Evolutionary conservation across 1,139 yeast genomes (phyloP).

Genomic region (Scheffersomyces illinoinensis): DNA sequence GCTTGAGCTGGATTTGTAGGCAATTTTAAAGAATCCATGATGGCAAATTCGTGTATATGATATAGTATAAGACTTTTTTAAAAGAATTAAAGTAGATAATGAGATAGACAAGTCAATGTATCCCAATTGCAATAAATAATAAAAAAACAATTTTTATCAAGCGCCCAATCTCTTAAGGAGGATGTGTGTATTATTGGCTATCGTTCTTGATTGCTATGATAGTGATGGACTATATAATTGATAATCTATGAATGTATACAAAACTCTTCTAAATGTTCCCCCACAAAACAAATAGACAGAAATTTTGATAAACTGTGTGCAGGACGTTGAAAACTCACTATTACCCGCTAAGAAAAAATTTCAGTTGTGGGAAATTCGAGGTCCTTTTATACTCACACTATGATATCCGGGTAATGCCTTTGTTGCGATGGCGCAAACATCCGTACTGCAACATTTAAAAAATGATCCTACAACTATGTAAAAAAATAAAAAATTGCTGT

Average conservation of each 20-base stretch:
- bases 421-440: background rate
- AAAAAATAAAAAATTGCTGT: background rate
- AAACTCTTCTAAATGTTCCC: background rate
- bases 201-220: background rate
- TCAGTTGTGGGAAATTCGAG: constrained; percentile 14
- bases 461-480: background rate
- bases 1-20: constrained; percentile 86
- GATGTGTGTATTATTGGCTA: background rate
- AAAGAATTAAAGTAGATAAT: constrained; percentile 7
- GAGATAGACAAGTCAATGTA: constrained; percentile 48
- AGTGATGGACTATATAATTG: background rate
- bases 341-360: background rate
- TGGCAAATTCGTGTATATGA: constrained; percentile 7
- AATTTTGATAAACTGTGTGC: background rate
- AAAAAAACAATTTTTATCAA: background rate
- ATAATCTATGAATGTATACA: background rate
- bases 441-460: background rate
- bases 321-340: background rate
- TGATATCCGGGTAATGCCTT: constrained; percentile 29
- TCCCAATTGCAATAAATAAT: constrained; percentile 23
- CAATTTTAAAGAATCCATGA: constrained; percentile 71
- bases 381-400: constrained; percentile 25
- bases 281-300: constrained; percentile 1
- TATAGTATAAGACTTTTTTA: constrained; percentile 4
- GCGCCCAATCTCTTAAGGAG: background rate